phyloP scores from a whole-genome alignment of 2,329 filamentous ascomycete species.

The Apiospora rasikravindrae region DNA sequence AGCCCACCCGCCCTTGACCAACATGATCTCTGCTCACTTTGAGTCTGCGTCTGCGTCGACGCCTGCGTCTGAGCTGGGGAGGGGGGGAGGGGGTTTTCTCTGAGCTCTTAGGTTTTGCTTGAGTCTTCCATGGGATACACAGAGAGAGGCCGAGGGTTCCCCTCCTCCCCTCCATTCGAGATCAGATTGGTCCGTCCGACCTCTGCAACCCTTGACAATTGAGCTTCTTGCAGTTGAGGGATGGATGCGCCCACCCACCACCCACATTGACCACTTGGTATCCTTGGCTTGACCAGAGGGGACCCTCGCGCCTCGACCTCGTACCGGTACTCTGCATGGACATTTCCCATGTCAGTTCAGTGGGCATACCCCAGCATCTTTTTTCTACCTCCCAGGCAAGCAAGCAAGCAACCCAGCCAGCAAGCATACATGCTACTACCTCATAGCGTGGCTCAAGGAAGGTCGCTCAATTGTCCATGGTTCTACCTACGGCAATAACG shows the following conservation, averaged over 20 bases:
- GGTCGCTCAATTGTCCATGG: neutral
- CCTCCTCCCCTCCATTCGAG: neutral
- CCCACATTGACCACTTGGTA: constrained; percentile 15
- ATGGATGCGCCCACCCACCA: neutral
- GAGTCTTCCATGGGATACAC: neutral
- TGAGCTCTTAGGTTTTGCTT: no score
- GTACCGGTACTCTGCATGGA: constrained; percentile 23
- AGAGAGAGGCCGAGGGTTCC: constrained; percentile 7
- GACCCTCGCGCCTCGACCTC: constrained; percentile 1
- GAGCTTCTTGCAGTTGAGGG: constrained; percentile 13
- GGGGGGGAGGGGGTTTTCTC: no score
- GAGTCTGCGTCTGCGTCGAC: no score
- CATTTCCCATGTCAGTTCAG: constrained; percentile 26
- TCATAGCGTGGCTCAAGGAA: constrained; percentile 6
- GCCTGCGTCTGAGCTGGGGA: no score
- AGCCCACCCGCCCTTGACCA: neutral
- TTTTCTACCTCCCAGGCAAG: constrained; percentile 10
- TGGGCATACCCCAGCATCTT: constrained; percentile 22
- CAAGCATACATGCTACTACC: neutral
- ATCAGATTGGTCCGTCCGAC: constrained; percentile 9
- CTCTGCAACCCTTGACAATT: constrained; percentile 2
- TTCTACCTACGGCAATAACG: neutral
- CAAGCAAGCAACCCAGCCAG: neutral
- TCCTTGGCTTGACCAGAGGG: constrained; percentile 9
- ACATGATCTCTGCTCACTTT: neutral